Conservation (phyloP, 352 stramenopile genomes). For the Phytophthora ramorum region DNA sequence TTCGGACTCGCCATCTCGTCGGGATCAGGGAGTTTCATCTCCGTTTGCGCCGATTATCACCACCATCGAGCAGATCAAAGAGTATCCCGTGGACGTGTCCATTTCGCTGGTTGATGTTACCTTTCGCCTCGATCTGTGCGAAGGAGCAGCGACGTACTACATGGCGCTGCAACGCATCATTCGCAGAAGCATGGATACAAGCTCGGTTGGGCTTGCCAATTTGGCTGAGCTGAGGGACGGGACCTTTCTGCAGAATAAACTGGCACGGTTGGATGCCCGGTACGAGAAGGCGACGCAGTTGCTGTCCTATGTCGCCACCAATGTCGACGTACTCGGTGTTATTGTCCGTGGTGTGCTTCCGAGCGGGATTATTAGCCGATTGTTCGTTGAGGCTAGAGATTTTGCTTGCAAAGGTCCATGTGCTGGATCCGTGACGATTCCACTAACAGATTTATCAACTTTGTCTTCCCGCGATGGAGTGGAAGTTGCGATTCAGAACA, state of each 20-base stretch:
- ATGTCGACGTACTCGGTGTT: slow-evolving; percentile 70
- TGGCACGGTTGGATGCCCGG: slow-evolving; percentile 54
- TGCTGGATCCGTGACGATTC: slow-evolving; percentile 59
- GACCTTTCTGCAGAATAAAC: slow-evolving; percentile 62
- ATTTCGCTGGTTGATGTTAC: slow-evolving; percentile 73
- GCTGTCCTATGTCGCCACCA: slow-evolving; percentile 61
- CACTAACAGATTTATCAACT: slow-evolving; percentile 54
- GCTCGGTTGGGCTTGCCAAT: slow-evolving; percentile 58
- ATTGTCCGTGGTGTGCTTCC: slow-evolving; percentile 66
- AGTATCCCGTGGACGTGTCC: slow-evolving; percentile 75
- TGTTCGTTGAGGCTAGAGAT: slow-evolving; percentile 65
- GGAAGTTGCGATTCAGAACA: slow-evolving; percentile 2
- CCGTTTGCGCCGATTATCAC: slow-evolving; percentile 45
- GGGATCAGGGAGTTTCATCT: slow-evolving; percentile 6
- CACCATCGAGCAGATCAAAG: slow-evolving; percentile 65
- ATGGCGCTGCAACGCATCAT: slow-evolving; percentile 67
- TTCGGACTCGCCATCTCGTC: slow-evolving; percentile 33
- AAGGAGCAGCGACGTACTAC: slow-evolving; percentile 63
- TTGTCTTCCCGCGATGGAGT: slow-evolving; percentile 33
- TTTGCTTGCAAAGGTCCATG: slow-evolving; percentile 73
- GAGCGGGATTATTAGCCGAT: slow-evolving; percentile 55
- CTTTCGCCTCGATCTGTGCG: slow-evolving; percentile 68
- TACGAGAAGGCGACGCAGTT: slow-evolving; percentile 66
- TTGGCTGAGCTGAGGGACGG: slow-evolving; percentile 64
- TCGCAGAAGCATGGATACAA: slow-evolving; percentile 73